Evolutionary conservation across 345 rosid species (phyloP).

Genomic region (Lagerstroemia speciosa): DNA sequence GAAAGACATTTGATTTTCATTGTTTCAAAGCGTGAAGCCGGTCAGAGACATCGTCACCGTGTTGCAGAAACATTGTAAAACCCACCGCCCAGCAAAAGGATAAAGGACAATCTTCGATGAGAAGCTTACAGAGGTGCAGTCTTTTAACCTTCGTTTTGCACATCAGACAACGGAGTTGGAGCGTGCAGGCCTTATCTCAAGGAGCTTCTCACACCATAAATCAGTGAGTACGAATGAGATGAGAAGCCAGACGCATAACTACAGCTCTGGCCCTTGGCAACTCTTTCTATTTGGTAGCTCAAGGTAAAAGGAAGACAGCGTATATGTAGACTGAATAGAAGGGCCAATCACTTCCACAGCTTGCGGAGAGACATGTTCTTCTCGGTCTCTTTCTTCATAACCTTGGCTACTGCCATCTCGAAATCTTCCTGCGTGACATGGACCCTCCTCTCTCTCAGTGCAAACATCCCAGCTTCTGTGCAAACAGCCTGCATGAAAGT

Average conservation of each 20-base stretch:
- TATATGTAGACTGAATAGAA: background rate
- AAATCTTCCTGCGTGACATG: constrained; percentile 99
- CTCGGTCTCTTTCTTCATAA: constrained; percentile 99
- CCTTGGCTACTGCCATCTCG: constrained; percentile 99
- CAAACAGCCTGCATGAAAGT: constrained; percentile 71
- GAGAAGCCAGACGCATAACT: background rate
- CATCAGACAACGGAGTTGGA: background rate
- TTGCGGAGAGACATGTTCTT: constrained; percentile 97
- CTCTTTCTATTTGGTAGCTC: background rate
- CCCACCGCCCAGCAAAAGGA: too few species aligned
- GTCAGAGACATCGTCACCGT: too few species aligned
- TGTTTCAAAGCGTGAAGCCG: too few species aligned
- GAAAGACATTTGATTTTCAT: too few species aligned
- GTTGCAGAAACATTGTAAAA: too few species aligned
- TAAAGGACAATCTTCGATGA: background rate
- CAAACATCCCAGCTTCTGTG: constrained; percentile 99
- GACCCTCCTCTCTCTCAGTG: constrained; percentile 90
- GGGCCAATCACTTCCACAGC: constrained; percentile 69
- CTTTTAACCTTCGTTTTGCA: background rate
- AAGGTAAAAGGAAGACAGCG: background rate
- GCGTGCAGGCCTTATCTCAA: background rate
- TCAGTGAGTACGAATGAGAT: background rate
- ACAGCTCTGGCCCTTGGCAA: background rate
- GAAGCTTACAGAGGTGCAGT: background rate
- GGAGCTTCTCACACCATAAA: background rate